These are phyloP conservation scores for Hypoxylon sp. DNA, from an alignment of 2,329 filamentous ascomycete species.

Conservation along the genomic window DNA sequence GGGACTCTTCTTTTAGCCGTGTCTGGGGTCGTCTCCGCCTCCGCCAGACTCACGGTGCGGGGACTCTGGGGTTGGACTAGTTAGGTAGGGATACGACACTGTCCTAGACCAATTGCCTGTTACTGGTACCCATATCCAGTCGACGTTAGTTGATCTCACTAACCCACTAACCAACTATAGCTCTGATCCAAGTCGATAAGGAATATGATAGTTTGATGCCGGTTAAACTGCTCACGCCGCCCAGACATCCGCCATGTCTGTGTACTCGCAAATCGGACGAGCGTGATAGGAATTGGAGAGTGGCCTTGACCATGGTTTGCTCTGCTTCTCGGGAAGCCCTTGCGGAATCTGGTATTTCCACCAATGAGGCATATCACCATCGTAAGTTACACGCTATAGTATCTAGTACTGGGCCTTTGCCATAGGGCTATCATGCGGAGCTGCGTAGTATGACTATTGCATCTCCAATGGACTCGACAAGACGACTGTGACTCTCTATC, in stretches of 20 bases:
- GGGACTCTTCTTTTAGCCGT: slow-evolving; percentile 36
- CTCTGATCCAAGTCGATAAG: slow-evolving; percentile 1
- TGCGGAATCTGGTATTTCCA: slow-evolving; percentile 33
- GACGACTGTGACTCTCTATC: not conserved
- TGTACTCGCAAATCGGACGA: not conserved
- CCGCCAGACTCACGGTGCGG: slow-evolving; percentile 22
- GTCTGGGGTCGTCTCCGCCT: slow-evolving; percentile 35
- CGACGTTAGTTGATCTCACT: slow-evolving; percentile 7
- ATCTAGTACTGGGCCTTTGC: not conserved
- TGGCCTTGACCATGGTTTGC: not conserved
- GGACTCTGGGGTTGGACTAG: slow-evolving; percentile 31
- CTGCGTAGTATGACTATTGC: not conserved
- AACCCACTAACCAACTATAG: slow-evolving; percentile 10
- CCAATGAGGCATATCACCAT: slow-evolving; percentile 28
- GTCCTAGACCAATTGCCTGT: slow-evolving; percentile 5
- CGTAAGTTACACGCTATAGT: not conserved
- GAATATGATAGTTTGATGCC: slow-evolving; percentile 10
- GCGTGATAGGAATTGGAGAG: slow-evolving; percentile 10
- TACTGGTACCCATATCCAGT: not conserved
- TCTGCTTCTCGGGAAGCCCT: slow-evolving; percentile 1
- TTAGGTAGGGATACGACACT: not conserved
- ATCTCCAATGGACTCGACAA: not conserved
- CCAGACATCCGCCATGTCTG: not conserved
- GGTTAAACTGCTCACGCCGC: slow-evolving; percentile 21
- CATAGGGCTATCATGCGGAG: not conserved